A percentile compares a stretch with the other conserved stretches of the same genome.
phyloP scores from a whole-genome alignment of 371 early-diverging fungal genomes.

The Polyrhizophydium stewartii region DNA sequence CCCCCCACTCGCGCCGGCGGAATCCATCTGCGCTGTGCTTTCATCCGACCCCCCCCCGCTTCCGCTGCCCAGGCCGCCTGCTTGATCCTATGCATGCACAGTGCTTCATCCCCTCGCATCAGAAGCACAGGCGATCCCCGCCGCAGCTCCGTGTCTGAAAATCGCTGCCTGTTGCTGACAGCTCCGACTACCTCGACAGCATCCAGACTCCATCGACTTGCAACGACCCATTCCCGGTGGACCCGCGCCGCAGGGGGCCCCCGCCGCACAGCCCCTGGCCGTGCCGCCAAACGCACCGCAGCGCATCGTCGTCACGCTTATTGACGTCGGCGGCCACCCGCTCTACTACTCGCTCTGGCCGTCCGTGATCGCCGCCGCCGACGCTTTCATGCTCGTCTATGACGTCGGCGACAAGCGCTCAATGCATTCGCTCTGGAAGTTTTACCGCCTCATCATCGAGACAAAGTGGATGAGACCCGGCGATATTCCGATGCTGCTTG shows the following conservation, averaged over 20 bases:
- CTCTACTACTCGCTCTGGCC: slow-evolving; percentile 19
- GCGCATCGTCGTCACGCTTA: slow-evolving; percentile 23
- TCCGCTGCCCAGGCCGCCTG: no score
- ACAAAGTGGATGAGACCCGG: slow-evolving; percentile 16
- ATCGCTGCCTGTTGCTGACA: no score
- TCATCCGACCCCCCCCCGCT: no score
- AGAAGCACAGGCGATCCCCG: neutral
- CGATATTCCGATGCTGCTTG: slow-evolving; percentile 23
- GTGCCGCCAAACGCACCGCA: neutral
- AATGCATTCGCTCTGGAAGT: slow-evolving; percentile 23
- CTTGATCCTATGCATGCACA: no score
- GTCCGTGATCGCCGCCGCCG: slow-evolving; percentile 24
- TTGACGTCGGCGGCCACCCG: slow-evolving; percentile 31
- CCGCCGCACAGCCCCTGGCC: no score
- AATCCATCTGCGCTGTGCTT: no score
- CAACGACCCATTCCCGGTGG: no score
- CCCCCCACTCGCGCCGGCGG: no score
- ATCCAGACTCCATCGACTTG: neutral
- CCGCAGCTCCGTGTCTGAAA: no score
- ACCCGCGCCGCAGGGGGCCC: no score
- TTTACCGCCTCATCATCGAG: slow-evolving; percentile 22
- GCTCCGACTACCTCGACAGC: neutral
- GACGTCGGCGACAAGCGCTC: slow-evolving; percentile 25
- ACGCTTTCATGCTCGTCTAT: slow-evolving; percentile 36
- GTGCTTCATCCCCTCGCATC: neutral